Evolutionary conservation across 75 land plant species (phyloP).

Genomic region (Sequoia sempervirens): DNA sequence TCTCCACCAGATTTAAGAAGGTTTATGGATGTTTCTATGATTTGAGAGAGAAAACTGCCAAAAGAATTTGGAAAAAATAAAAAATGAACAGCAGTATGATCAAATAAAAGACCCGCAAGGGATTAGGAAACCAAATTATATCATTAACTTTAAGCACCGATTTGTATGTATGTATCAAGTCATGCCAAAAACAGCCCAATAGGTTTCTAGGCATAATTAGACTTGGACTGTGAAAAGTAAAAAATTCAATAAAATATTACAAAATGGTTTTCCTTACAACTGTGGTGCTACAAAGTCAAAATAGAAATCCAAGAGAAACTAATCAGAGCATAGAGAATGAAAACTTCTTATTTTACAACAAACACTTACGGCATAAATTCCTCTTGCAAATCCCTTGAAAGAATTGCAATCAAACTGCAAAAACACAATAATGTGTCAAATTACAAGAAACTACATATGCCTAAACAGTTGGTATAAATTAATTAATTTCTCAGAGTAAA

Average conservation of each 20-base stretch:
- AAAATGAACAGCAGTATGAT: background rate
- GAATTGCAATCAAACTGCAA: constrained; percentile 68
- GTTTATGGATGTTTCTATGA: constrained; percentile 33
- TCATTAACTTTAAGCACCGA: background rate
- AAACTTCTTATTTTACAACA: background rate
- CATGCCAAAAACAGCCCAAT: background rate
- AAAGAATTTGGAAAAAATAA: background rate
- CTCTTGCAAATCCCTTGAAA: constrained; percentile 75
- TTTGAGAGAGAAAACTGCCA: constrained; percentile 53
- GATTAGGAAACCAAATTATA: background rate
- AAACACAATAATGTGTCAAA: background rate
- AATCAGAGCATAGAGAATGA: background rate
- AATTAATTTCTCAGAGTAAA: background rate
- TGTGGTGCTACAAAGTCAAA: background rate
- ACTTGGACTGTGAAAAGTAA: no score
- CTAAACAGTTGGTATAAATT: background rate
- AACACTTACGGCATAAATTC: constrained; percentile 84
- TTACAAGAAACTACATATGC: background rate
- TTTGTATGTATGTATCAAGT: background rate
- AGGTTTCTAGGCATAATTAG: background rate
- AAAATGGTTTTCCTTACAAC: background rate
- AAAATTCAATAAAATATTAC: background rate
- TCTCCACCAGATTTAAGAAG: constrained; percentile 82
- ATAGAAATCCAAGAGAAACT: constrained; percentile 1
- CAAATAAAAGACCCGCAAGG: background rate